phyloP scores from a whole-genome alignment of 75 land plant genomes.

The Ceratopteris richardii region DNA sequence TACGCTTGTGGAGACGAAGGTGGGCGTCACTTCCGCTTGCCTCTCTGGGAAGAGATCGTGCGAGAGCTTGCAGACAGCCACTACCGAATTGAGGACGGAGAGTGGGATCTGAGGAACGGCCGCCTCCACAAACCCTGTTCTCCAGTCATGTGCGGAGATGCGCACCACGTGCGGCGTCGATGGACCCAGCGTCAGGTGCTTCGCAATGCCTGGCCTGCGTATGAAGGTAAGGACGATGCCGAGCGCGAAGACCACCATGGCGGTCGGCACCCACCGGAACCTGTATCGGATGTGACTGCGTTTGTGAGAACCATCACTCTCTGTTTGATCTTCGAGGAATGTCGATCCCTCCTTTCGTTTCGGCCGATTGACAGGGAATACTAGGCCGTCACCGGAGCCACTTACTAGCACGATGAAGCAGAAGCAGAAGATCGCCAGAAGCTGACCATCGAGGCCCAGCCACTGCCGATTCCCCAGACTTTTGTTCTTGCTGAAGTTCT shows the following conservation, averaged over 20 bases:
- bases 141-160: conserved; percentile 51
- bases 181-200: conserved; percentile 45
- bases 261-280: conserved; percentile 43
- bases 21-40: conserved; percentile 30
- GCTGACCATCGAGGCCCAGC: conserved; percentile 66
- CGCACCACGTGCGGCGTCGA: conserved; percentile 21
- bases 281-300: not conserved
- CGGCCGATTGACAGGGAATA: not conserved
- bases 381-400: conserved; percentile 16
- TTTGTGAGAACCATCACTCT: not conserved
- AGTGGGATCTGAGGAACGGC: conserved; percentile 90
- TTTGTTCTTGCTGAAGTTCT: conserved; percentile 53
- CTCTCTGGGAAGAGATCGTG: conserved; percentile 62
- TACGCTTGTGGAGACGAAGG: conserved; percentile 54
- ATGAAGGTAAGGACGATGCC: conserved; percentile 53
- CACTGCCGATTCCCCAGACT: conserved; percentile 41
- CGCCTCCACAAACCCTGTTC: conserved; percentile 61
- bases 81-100: conserved; percentile 77
- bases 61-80: conserved; percentile 81
- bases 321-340: conserved; percentile 1
- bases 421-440: conserved; percentile 46
- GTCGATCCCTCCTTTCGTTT: not conserved
- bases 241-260: conserved; percentile 56
- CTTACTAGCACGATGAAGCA: conserved; percentile 43
- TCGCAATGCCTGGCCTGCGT: conserved; percentile 37